A percentile compares a stretch with the other conserved stretches of the same genome.
Conservation (phyloP, 2,329 filamentous ascomycete genomes). For the Zasmidium citrigriseum region DNA sequence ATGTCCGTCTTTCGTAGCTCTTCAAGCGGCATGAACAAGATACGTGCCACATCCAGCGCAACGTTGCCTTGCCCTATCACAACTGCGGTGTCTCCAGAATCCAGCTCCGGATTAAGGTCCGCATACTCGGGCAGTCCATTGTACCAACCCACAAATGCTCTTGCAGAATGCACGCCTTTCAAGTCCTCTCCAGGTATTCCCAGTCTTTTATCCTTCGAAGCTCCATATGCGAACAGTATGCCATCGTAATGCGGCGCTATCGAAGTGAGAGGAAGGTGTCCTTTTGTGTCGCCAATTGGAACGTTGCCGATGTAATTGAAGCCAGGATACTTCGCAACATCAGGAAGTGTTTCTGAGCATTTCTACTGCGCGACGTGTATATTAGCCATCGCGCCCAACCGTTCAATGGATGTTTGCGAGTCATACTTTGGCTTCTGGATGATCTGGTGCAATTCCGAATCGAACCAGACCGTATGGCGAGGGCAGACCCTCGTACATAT, state of each 20-base stretch:
- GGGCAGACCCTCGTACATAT: constrained; percentile 95
- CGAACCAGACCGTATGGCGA: constrained; percentile 91
- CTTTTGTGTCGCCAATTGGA: constrained; percentile 63
- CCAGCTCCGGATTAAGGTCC: constrained; percentile 70
- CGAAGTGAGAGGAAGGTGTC: constrained; percentile 61
- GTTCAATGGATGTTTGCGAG: not conserved
- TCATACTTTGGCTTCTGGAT: constrained; percentile 92
- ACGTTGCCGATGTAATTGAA: constrained; percentile 94
- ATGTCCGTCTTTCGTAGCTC: constrained; percentile 82
- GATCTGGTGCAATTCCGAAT: constrained; percentile 96
- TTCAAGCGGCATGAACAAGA: constrained; percentile 76
- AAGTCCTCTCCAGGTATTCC: constrained; percentile 79
- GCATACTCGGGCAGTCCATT: constrained; percentile 88
- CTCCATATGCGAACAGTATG: constrained; percentile 89
- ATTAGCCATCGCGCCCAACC: constrained; percentile 21
- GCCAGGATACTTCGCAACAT: constrained; percentile 76
- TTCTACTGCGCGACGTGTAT: constrained; percentile 59
- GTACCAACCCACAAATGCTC: constrained; percentile 97
- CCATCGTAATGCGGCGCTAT: constrained; percentile 86
- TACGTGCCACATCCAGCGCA: constrained; percentile 87
- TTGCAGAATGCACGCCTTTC: constrained; percentile 78
- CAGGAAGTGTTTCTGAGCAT: constrained; percentile 89
- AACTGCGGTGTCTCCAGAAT: constrained; percentile 75
- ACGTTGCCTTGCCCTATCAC: constrained; percentile 96
- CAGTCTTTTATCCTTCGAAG: constrained; percentile 77